Evolutionary conservation across 106 monocot species (phyloP), one percentile per base, ranked within the genome.

Genomic region (Dendrobium chrysotoxum): DNA sequence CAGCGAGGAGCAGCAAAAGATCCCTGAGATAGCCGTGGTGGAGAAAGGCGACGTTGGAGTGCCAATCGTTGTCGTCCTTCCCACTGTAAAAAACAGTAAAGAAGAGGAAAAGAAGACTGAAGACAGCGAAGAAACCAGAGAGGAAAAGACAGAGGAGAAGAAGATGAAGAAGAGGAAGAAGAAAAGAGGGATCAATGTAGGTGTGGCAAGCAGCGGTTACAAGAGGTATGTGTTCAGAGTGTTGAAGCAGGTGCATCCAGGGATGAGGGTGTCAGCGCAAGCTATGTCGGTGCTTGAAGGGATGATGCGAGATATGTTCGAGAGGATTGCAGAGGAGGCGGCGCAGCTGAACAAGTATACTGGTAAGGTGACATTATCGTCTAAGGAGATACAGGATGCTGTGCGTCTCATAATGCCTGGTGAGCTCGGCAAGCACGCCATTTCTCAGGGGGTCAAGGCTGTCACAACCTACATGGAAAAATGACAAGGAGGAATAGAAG

Each of bases 271-370:
- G 58, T 89, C 84, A 44, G 67, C 79, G 53, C 70, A 15, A 58
- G 86, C 89, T 21, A 89, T 89, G 88, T 50, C 68, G 23, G 81
- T 89, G 70, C 53, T 86, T 15, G 88, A 86, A 58, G 84, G 79
- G 76, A 86, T 89, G 86, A 86, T 86, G 89, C 50, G 55, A 0
- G 89, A 86, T 81, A 86, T 89, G 84, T 89, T 89, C 72, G 86
- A 89, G 75, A 78, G 89, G 67, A 68, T 89, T 3, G 86, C 84
- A 9, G 89, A 82, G 38, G 86, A 86, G 89, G 86, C 89, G 4
- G 77, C 81, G 39, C 18, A 79, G 68, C 79, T 88, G 20, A 54
- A 67, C 42, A 82, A 79, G 54, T 68, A 82, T 70, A 4, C 46
- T 0, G 80, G 80, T 1, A 79, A 53, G 75, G 28, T 10, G 54